Percentiles rank a stretch among this genome's conserved stretches.
Conservation (phyloP, 768 basidiomycete genomes). For the Panaeolus papilionaceus region DNA sequence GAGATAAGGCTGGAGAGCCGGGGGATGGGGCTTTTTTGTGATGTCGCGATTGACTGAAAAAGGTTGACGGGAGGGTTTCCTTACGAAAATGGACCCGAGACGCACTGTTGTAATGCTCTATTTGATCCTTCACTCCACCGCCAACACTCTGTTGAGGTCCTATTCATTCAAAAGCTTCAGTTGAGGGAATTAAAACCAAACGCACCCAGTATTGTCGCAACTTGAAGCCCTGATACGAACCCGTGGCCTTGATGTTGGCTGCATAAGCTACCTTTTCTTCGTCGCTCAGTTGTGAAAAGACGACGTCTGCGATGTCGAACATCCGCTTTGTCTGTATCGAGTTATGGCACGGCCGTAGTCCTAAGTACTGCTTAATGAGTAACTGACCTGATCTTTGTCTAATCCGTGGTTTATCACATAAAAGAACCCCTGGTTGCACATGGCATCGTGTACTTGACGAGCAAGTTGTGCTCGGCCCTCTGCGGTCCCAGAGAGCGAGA, state of each 20-base stretch:
- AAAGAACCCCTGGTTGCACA: conserved; percentile 52
- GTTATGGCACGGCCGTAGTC: neutral
- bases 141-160: conserved; percentile 55
- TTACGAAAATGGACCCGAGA: neutral
- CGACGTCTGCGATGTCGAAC: conserved; percentile 55
- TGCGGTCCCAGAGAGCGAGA: conserved; percentile 44
- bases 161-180: no score
- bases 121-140: conserved; percentile 65
- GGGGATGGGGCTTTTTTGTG: conserved; percentile 54
- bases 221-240: conserved; percentile 64
- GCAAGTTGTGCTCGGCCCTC: conserved; percentile 47
- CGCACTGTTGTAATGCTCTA: conserved; percentile 70
- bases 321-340: conserved; percentile 48
- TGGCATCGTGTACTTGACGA: conserved; percentile 49
- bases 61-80: neutral
- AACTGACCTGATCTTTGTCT: conserved; percentile 41
- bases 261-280: conserved; percentile 50
- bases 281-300: conserved; percentile 45
- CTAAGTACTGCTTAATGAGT: neutral
- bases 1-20: conserved; percentile 53
- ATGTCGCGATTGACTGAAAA: conserved; percentile 56
- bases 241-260: conserved; percentile 45
- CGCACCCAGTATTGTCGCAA: conserved; percentile 58
- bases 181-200: no score
- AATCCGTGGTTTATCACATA: conserved; percentile 57